These are phyloP conservation scores for Butyriboletus appendiculatus DNA, from an alignment of 1,284 basidiomycete species.

Conservation along the genomic window DNA sequence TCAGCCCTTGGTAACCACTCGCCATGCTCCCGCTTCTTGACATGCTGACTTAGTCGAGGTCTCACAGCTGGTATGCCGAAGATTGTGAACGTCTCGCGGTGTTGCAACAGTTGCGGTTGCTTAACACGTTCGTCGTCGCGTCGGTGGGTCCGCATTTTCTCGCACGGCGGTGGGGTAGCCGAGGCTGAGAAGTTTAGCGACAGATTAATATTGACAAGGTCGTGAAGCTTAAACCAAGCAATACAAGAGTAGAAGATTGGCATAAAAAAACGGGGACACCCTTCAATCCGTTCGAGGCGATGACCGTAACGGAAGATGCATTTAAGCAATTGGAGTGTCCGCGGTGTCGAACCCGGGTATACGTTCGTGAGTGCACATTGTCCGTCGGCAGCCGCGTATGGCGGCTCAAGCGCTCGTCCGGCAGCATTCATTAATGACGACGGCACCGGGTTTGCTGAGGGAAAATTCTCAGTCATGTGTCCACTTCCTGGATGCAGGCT, in stretches of 20 bases:
- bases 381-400: background rate
- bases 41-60: background rate
- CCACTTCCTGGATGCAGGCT: slow-evolving; percentile 33
- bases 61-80: slow-evolving; percentile 40
- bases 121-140: slow-evolving; percentile 27
- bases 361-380: slow-evolving; percentile 33
- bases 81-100: slow-evolving; percentile 37
- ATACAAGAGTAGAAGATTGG: slow-evolving; percentile 30
- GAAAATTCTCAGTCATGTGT: slow-evolving; percentile 32
- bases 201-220: slow-evolving; percentile 30
- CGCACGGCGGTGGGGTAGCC: background rate
- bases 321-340: slow-evolving; percentile 36
- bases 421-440: slow-evolving; percentile 34
- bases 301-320: slow-evolving; percentile 17
- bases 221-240: slow-evolving; percentile 20
- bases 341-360: slow-evolving; percentile 30
- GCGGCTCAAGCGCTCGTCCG: background rate
- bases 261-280: slow-evolving; percentile 28
- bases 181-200: background rate
- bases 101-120: slow-evolving; percentile 21
- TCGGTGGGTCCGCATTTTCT: slow-evolving; percentile 14
- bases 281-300: slow-evolving; percentile 40
- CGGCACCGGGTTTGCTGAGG: slow-evolving; percentile 38
- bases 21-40: background rate
- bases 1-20: slow-evolving; percentile 37